phyloP scores from a whole-genome alignment of 306 rosid genomes.

The Cucumis melo region DNA sequence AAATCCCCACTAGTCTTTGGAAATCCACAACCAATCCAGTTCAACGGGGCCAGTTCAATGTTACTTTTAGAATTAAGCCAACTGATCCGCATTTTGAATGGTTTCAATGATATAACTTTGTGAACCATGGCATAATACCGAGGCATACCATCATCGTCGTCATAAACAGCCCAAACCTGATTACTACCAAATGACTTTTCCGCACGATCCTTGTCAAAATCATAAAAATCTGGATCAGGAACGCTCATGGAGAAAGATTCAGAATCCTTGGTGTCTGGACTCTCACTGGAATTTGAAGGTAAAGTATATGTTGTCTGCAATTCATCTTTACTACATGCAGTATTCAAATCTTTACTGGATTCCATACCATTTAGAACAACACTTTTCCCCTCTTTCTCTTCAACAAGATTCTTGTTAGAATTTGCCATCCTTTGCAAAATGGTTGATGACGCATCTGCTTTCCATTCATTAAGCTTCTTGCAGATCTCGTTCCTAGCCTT shows the following conservation, averaged over 20 bases:
- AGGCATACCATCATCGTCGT: slow-evolving; percentile 92
- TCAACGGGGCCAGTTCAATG: slow-evolving; percentile 52
- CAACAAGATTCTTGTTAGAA: slow-evolving; percentile 15
- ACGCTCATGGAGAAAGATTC: slow-evolving; percentile 49
- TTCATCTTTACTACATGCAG: slow-evolving; percentile 14
- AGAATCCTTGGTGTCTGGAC: slow-evolving; percentile 10
- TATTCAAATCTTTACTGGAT: slow-evolving; percentile 5
- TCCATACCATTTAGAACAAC: slow-evolving; percentile 15
- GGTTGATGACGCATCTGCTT: slow-evolving; percentile 12
- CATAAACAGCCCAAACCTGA: slow-evolving; percentile 88
- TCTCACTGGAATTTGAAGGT: slow-evolving; percentile 17
- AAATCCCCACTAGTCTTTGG: slow-evolving; percentile 64
- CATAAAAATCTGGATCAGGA: slow-evolving; percentile 81
- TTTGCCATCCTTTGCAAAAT: slow-evolving; percentile 13
- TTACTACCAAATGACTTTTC: slow-evolving; percentile 53
- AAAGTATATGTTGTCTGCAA: slow-evolving; percentile 1
- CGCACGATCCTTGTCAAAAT: slow-evolving; percentile 72
- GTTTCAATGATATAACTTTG: slow-evolving; percentile 44
- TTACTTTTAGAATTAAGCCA: slow-evolving; percentile 74
- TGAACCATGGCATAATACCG: slow-evolving; percentile 72
- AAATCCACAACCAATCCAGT: slow-evolving; percentile 64
- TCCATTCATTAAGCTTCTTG: slow-evolving; percentile 41
- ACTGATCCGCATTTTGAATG: slow-evolving; percentile 53
- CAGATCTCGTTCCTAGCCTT: slow-evolving; percentile 45
- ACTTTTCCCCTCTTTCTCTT: slow-evolving; percentile 15